phyloP scores from a whole-genome alignment of 805 yeast genomes.

The Lachancea nothofagi region DNA sequence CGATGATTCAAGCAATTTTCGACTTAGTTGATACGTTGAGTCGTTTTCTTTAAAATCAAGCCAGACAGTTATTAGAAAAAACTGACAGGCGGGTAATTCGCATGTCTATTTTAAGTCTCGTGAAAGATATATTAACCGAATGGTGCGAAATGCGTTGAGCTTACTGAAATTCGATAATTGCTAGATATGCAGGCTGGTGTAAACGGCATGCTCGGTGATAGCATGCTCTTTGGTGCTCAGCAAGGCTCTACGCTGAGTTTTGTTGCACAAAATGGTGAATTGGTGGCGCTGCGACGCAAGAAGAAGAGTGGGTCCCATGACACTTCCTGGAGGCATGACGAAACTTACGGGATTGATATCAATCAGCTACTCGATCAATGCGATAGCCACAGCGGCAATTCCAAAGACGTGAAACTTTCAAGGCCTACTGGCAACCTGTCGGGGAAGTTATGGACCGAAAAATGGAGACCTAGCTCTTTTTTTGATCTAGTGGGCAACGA shows the following conservation, averaged over 20 bases:
- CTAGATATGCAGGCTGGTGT: constrained; percentile 2
- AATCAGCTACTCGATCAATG: constrained; percentile 34
- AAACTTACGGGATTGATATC: constrained; percentile 37
- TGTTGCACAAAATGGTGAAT: constrained; percentile 14
- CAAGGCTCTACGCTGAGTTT: constrained; percentile 8
- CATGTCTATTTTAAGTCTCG: not conserved
- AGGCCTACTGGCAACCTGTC: not conserved
- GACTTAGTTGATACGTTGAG: constrained; percentile 3
- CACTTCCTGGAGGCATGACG: constrained; percentile 24
- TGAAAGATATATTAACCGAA: not conserved
- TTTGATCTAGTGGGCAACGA: constrained; percentile 69
- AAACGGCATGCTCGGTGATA: constrained; percentile 3
- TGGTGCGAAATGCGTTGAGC: not conserved
- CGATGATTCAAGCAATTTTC: not conserved
- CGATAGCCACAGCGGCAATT: constrained; percentile 17
- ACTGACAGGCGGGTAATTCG: not conserved
- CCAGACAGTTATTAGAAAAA: not conserved
- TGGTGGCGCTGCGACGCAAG: constrained; percentile 12
- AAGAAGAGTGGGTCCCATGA: constrained; percentile 1
- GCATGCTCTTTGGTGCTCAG: constrained; percentile 2
- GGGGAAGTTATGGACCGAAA: constrained; percentile 47
- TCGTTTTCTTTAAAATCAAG: not conserved
- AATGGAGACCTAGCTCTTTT: constrained; percentile 61
- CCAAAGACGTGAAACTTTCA: not conserved
- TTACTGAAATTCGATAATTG: not conserved